Evolutionary conservation across 1,284 basidiomycete species (phyloP).

Genomic region (Trichosporon sp.): DNA sequence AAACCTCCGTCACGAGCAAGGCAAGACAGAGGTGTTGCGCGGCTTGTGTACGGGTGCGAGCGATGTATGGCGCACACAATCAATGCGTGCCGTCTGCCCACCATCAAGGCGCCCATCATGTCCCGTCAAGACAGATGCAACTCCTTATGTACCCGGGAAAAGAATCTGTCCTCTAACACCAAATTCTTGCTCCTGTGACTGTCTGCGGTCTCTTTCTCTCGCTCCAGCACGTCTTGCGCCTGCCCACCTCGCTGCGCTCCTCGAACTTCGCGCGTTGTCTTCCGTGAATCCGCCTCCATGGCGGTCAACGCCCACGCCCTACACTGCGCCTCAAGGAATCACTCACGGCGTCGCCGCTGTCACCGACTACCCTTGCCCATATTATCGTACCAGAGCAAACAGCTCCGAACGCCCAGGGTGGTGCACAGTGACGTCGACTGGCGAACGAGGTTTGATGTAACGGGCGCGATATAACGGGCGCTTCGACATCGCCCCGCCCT

Average conservation of each 20-base stretch:
- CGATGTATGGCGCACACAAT: not conserved
- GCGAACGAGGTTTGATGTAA: not conserved
- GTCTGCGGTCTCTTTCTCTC: not conserved
- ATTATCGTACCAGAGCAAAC: not conserved
- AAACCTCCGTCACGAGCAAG: not conserved
- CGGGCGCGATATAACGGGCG: constrained; percentile 13
- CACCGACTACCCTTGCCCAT: not conserved
- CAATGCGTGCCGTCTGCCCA: not conserved
- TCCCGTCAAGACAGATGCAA: not conserved
- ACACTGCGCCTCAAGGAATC: constrained; percentile 15
- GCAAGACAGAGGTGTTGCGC: constrained; percentile 2
- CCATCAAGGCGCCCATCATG: not conserved
- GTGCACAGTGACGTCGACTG: not conserved
- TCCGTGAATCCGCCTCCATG: constrained; percentile 11
- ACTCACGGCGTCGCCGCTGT: constrained; percentile 10
- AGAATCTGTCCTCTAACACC: constrained; percentile 15
- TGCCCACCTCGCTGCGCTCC: not conserved
- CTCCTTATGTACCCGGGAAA: not conserved
- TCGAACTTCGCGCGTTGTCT: constrained; percentile 14
- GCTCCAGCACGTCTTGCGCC: not conserved
- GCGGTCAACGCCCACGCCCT: constrained; percentile 10
- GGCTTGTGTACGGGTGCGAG: not conserved
- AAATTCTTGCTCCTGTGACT: constrained; percentile 12
- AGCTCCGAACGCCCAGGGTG: not conserved
- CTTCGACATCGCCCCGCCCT: not conserved